Percentiles rank a stretch among this genome's conserved stretches.
Conservation (phyloP, 257 asterid genomes). For the Petunia secreta region DNA sequence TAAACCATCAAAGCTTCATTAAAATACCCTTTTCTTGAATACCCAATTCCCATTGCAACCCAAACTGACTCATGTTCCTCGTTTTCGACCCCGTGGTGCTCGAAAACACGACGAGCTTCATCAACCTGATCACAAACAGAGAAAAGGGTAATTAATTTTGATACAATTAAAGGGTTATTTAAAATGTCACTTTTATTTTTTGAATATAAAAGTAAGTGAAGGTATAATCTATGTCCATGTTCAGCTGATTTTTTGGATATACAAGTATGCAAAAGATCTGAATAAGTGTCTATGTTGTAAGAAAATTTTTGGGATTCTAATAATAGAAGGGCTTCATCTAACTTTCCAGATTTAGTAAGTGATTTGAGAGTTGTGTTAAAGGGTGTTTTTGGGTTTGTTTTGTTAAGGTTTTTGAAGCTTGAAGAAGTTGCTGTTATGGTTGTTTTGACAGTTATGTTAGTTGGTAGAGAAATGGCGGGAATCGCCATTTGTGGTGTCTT, state of each 20-base stretch:
- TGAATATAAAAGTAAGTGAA: constrained; percentile 41
- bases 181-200: constrained; percentile 36
- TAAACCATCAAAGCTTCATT: constrained; percentile 45
- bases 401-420: constrained; percentile 23
- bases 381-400: constrained; percentile 22
- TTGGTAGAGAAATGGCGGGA: constrained; percentile 36
- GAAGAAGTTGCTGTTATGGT: constrained; percentile 44
- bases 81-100: constrained; percentile 32
- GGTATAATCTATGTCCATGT: constrained; percentile 47
- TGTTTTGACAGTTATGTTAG: constrained; percentile 36
- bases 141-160: constrained; percentile 60
- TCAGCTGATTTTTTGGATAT: constrained; percentile 45
- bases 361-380: constrained; percentile 42
- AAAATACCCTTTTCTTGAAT: constrained; percentile 40
- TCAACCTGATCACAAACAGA: constrained; percentile 49
- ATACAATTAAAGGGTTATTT: constrained; percentile 37
- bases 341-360: constrained; percentile 47
- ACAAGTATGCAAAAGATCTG: constrained; percentile 50
- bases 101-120: constrained; percentile 50
- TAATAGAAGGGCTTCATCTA: constrained; percentile 52
- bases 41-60: constrained; percentile 59
- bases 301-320: constrained; percentile 37
- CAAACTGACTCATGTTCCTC: constrained; percentile 46
- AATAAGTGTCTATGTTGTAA: constrained; percentile 36
- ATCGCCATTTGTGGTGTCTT: constrained; percentile 29